Evolutionary conservation across 148 eudicot species (phyloP).

Genomic region (Euryodendron excelsum): DNA sequence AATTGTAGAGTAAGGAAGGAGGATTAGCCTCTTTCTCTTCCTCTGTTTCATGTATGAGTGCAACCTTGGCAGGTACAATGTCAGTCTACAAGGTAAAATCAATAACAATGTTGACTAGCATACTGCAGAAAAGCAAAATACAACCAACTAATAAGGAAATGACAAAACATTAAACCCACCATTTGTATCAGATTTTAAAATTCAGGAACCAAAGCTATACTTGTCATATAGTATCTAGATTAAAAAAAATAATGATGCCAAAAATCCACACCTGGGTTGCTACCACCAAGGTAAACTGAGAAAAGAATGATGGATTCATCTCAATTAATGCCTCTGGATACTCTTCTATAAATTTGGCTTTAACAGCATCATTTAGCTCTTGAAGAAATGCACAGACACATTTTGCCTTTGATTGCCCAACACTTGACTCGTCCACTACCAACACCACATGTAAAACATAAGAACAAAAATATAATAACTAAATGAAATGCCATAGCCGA

Average conservation of each 20-base stretch:
- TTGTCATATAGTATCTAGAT: not conserved
- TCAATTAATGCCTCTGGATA: slow-evolving; percentile 72
- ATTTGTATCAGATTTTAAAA: not conserved
- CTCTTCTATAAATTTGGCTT: slow-evolving; percentile 88
- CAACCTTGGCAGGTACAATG: not conserved
- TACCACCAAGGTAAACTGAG: slow-evolving; percentile 85
- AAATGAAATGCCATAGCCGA: not conserved
- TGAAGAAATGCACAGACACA: slow-evolving; percentile 84
- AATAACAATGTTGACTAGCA: not conserved
- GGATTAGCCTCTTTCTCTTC: not conserved
- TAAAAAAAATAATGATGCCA: slow-evolving; percentile 10
- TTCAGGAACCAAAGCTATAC: slow-evolving; percentile 2
- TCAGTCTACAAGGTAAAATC: not conserved
- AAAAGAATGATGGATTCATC: slow-evolving; percentile 82
- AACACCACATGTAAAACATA: slow-evolving; percentile 21
- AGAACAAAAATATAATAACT: slow-evolving; percentile 5
- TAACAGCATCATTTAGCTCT: slow-evolving; percentile 96
- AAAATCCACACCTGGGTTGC: slow-evolving; percentile 77
- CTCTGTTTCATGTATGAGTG: too few relatives aligned
- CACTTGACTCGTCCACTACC: slow-evolving; percentile 77
- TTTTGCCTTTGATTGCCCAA: slow-evolving; percentile 93
- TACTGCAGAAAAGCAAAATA: not conserved
- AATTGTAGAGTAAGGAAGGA: not conserved
- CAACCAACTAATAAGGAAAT: slow-evolving; percentile 4
- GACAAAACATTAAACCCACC: not conserved